These are phyloP conservation scores for Arachnomyces sp. DNA, from an alignment of 2,329 filamentous ascomycete genomes.

Conservation along the genomic window DNA sequence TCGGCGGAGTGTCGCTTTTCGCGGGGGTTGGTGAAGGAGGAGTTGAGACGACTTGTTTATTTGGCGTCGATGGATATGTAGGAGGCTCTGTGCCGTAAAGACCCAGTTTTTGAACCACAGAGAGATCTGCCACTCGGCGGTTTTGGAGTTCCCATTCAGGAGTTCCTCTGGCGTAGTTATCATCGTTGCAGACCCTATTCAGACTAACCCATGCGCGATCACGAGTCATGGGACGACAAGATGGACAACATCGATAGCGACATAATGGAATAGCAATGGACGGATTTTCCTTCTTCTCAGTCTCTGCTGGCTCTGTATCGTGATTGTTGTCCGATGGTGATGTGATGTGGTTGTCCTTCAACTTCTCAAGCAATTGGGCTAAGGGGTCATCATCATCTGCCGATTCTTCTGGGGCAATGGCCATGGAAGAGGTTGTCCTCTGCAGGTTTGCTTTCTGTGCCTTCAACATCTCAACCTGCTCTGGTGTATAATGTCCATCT, in stretches of 20 bases:
- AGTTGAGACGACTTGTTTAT: constrained; percentile 14
- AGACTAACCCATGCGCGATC: constrained; percentile 42
- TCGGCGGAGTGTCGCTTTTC: no score
- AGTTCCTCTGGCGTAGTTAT: constrained; percentile 10
- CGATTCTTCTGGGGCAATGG: constrained; percentile 14
- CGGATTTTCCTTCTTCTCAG: constrained; percentile 6
- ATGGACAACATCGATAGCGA: constrained; percentile 9
- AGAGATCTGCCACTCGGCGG: constrained; percentile 21
- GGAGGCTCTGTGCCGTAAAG: not conserved
- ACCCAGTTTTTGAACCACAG: constrained; percentile 16
- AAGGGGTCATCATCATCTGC: not conserved
- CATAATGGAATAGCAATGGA: constrained; percentile 6
- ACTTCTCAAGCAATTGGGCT: not conserved
- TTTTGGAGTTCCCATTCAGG: constrained; percentile 23
- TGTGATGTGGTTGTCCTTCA: not conserved
- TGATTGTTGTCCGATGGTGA: not conserved
- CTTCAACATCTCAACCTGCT: constrained; percentile 35
- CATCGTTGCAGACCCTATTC: constrained; percentile 33
- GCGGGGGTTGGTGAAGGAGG: no score
- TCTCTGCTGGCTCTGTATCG: constrained; percentile 8
- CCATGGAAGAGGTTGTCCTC: constrained; percentile 14
- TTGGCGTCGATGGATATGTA: constrained; percentile 6
- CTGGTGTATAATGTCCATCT: constrained; percentile 34
- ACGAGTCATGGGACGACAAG: constrained; percentile 10
- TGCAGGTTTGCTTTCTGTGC: constrained; percentile 31